Base-by-base conservation (phyloP, 2,329 filamentous ascomycete species). In the Pseudogymnoascus sp. region DNA sequence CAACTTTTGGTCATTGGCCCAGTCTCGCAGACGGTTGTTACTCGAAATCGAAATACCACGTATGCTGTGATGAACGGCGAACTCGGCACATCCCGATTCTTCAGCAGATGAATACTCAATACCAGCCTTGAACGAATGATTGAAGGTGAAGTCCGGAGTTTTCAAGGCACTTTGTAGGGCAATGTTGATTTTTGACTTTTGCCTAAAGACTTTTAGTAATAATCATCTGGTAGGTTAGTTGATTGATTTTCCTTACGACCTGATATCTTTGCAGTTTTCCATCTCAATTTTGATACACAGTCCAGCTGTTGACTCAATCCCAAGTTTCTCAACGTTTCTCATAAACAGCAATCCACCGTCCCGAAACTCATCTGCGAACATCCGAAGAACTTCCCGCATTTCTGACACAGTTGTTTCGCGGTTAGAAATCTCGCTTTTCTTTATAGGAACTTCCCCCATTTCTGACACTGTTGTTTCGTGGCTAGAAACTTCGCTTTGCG, bases 341-440 rank as follows among this genome's bases (percentile, higher is more conserved):
- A 75, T 67, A 56, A 75, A 75, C 0, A 75, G 26, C 3, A 75
- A 56, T 7, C 70, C 72, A 26, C 67, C 69, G 22, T 70, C 66
- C 5, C 35, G 35, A 37, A 37, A 37, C 14, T 37, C 35, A 37
- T 37, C 35, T 37, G 35, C 35, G 6, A 37, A 37, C 35, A 37
- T 37, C 35, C 35, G 35, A 37, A 37, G 12, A n/a, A 37, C 35
- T n/a, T 37, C 35, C 35, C 35, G 35, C 12, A 37, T 37, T 37
- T 37, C 35, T 37, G 12, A n/a, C 35, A 37, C 35, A 37, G 35
- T 37, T 37, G 35, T 37, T 37, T 37, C 35, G 12, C 14, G 35
- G 35, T 4, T 37, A 37, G 35, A 37, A 37, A 37, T 37, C 35
- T 37, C 4, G 35, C 35, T 37, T 37, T 37, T 2, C 14, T 14